Conservation (phyloP, 768 basidiomycete species). For the Leccinellum rugosiceps region DNA sequence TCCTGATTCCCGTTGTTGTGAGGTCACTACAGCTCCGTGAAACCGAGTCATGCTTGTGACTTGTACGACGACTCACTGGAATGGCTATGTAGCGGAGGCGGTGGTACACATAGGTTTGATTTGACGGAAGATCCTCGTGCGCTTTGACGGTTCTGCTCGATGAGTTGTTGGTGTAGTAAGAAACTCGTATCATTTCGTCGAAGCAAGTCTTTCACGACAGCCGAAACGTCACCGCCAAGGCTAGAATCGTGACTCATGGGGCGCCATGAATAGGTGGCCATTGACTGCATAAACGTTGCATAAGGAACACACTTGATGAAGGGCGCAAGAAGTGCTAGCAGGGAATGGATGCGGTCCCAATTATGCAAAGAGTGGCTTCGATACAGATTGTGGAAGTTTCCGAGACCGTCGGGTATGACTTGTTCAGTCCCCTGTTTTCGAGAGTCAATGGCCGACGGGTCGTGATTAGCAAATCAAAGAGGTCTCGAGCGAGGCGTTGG, state of each 20-base stretch:
- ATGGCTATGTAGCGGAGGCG: not conserved
- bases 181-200: not conserved
- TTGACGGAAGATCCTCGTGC: not conserved
- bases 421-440: slow-evolving; percentile 16
- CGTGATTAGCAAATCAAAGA: slow-evolving; percentile 13
- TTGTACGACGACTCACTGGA: no score
- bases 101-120: not conserved
- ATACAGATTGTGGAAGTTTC: slow-evolving; percentile 7
- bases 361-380: slow-evolving; percentile 12
- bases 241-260: slow-evolving; percentile 3
- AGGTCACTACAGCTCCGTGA: not conserved
- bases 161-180: not conserved
- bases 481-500: slow-evolving; percentile 14
- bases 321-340: slow-evolving; percentile 27
- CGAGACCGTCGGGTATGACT: slow-evolving; percentile 7
- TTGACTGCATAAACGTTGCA: not conserved
- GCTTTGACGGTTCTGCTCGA: not conserved
- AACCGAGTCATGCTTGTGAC: not conserved
- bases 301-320: slow-evolving; percentile 9
- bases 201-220: not conserved
- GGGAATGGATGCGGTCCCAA: slow-evolving; percentile 28
- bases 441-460: slow-evolving; percentile 10
- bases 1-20: not conserved
- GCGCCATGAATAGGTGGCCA: not conserved
- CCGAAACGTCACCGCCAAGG: slow-evolving; percentile 2